Percentiles rank a stretch among this genome's conserved stretches.
Evolutionary conservation across 2,329 filamentous ascomycete species (phyloP).

Genomic region (Seiridium unicorne): DNA sequence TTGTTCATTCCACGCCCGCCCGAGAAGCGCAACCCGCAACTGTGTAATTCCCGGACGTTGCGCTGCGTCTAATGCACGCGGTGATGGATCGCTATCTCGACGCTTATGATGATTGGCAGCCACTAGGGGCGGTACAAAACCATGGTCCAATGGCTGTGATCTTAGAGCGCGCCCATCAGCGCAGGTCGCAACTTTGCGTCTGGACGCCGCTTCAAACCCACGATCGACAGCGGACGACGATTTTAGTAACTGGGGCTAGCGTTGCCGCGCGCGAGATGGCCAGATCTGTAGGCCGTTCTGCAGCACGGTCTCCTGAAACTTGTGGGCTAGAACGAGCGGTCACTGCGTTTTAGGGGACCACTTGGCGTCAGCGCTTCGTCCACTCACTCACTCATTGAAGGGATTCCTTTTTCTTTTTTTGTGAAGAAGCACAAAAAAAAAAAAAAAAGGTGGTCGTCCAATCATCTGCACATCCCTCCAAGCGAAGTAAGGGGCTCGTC

Average conservation of each 20-base stretch:
- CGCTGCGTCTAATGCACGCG: no score
- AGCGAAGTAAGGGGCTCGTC: background rate
- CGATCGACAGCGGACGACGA: background rate
- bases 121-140: no score
- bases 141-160: no score
- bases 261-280: slow-evolving; percentile 3
- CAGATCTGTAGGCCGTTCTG: background rate
- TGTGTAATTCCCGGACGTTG: no score
- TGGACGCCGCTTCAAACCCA: no score
- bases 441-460: background rate
- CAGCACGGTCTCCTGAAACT: background rate
- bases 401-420: background rate
- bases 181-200: background rate
- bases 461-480: background rate
- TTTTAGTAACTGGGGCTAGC: background rate
- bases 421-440: background rate
- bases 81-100: no score
- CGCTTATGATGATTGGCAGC: no score
- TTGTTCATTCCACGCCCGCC: no score
- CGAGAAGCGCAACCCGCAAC: no score
- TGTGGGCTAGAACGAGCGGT: background rate
- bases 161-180: background rate
- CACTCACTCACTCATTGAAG: no score
- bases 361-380: background rate
- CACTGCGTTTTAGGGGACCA: background rate